These are phyloP conservation scores for Asterella californica DNA, from an alignment of 225 moss, liverwort and hornwort species.

Conservation along the genomic window DNA sequence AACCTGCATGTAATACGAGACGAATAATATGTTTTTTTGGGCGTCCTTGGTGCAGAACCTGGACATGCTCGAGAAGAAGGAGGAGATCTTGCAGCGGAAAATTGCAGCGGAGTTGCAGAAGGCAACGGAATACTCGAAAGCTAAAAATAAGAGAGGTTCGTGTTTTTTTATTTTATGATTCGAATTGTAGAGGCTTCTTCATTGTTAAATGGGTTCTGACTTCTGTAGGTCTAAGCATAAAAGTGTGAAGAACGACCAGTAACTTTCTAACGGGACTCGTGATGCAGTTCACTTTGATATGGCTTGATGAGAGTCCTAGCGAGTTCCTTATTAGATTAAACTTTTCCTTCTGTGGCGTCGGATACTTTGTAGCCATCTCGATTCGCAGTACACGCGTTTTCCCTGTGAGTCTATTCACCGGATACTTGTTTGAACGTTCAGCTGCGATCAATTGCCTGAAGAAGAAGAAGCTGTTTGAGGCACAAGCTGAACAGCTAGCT, in stretches of 20 bases:
- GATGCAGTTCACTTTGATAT: too few relatives aligned
- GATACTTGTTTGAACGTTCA: constrained; percentile 23
- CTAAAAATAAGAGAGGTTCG: constrained; percentile 52
- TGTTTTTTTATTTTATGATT: neutral
- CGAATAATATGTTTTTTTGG: neutral
- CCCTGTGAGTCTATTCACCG: neutral
- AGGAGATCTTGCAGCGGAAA: constrained; percentile 47
- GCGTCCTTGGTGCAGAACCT: constrained; percentile 35
- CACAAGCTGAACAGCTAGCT: constrained; percentile 89
- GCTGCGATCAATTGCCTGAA: constrained; percentile 98
- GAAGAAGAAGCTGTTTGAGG: constrained; percentile 92
- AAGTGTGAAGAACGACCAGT: neutral
- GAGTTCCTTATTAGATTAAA: too few relatives aligned
- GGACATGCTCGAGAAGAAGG: constrained; percentile 52
- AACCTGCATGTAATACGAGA: neutral
- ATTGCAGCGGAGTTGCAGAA: constrained; percentile 45
- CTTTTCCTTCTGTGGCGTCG: too few relatives aligned
- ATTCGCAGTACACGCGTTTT: too few relatives aligned
- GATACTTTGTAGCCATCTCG: too few relatives aligned
- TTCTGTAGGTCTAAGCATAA: neutral
- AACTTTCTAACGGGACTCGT: neutral
- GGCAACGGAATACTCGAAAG: constrained; percentile 45
- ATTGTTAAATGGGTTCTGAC: neutral
- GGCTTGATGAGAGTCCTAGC: too few relatives aligned
- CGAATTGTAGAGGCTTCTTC: neutral